A percentile compares a stretch with the other conserved stretches of the same genome.
Evolutionary conservation across 352 stramenopile genomes (phyloP).

Genomic region (Globisporangium uncinulatum): DNA sequence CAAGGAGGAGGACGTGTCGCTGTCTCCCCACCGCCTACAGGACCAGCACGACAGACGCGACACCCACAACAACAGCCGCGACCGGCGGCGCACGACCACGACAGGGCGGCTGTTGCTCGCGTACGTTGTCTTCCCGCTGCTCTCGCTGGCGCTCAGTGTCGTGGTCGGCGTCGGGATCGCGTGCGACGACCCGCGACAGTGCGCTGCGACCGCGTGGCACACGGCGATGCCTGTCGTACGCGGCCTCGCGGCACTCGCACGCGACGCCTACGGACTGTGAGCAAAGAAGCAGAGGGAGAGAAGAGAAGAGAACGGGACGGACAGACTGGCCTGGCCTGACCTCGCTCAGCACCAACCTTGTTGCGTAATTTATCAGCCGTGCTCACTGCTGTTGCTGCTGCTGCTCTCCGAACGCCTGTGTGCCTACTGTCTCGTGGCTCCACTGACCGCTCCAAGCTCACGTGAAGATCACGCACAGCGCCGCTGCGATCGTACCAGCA

Average conservation of each 20-base stretch:
- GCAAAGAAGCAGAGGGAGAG: no score
- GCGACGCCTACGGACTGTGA: conserved; percentile 53
- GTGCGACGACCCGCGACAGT: conserved; percentile 64
- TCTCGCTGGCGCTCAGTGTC: conserved; percentile 52
- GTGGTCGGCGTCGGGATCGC: conserved; percentile 63
- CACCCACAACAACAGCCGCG: background rate
- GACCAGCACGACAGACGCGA: background rate
- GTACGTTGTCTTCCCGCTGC: conserved; percentile 59
- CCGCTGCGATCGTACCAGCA: conserved; percentile 45
- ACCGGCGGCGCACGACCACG: conserved; percentile 17
- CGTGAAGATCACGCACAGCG: conserved; percentile 60
- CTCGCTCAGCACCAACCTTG: no score
- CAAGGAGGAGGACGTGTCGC: background rate
- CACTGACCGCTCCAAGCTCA: conserved; percentile 9
- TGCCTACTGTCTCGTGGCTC: background rate
- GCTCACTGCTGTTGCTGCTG: background rate
- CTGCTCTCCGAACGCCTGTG: background rate
- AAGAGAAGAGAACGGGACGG: background rate
- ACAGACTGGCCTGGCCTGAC: no score
- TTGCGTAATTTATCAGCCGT: background rate
- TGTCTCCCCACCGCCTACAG: conserved; percentile 11
- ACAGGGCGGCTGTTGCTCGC: conserved; percentile 25
- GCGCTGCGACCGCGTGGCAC: conserved; percentile 35
- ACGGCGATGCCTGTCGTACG: conserved; percentile 22
- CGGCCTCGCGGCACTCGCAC: conserved; percentile 25